Base-by-base conservation (phyloP, 83 land plant genomes). In the Picea engelmannii region DNA sequence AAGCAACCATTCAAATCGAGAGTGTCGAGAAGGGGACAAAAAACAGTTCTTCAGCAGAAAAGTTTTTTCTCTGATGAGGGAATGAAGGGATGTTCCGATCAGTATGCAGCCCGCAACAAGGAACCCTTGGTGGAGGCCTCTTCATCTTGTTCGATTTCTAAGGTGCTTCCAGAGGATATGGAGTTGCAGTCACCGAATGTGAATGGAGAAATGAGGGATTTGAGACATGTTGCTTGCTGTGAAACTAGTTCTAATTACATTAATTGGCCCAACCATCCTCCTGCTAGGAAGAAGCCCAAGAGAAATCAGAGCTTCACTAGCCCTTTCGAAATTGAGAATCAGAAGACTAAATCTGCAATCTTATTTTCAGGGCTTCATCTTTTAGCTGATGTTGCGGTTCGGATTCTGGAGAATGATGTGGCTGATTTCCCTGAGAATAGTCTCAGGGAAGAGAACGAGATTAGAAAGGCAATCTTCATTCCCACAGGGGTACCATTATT, bases 21-120 rank as follows among this genome's bases (percentile, higher is more conserved):
- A 52, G 58, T 44, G 76, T 9, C 58, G 76, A 73, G 76, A 47
- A 73, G 13, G 58, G 27, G 16, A 25, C 76, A 40, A 73, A 71
- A 73, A 44, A 25, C 16, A 73, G 24, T 21, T 11, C 55, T 20
- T n/a, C 5, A 73, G 76, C 2, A 44, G 10, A 70, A 35, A 21
- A 8, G 12, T 12, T 1, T 40, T 10, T 5, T 31, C 20, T 73
- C 10, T 44, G 25, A 21, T 73, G 76, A 73, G 6, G 58, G 58
- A 73, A 47, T 73, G n/a, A 11, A 10, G 31, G 31, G 31, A 31
- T 31, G 31, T 31, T 31, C 58, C 10, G 58, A 13, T 52, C 58
- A 10, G 13, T 47, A 8, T 47, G 4, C 6, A 40, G 12, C 24
- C 55, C n/a, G 11, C 58, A 44, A 44, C n/a, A 6, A 25, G 47